These are phyloP conservation scores for Apiotrichum brassicae DNA, from an alignment of 1,284 basidiomycete species.

Conservation along the genomic window DNA sequence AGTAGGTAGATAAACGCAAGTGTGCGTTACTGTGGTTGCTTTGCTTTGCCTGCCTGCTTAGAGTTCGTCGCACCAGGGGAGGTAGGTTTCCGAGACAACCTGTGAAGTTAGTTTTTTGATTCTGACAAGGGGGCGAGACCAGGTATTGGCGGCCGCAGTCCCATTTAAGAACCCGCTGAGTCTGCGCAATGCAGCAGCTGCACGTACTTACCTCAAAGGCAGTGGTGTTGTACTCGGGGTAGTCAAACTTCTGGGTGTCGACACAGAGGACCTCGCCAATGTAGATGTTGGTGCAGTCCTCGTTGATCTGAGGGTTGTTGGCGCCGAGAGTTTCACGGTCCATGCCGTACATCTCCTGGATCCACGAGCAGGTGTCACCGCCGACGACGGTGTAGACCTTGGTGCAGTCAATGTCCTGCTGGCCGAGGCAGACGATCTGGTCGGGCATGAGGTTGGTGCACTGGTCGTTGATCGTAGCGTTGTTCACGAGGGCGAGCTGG, in stretches of 20 bases:
- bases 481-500: constrained; percentile 48
- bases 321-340: constrained; percentile 36
- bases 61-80: constrained; percentile 28
- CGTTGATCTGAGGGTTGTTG: constrained; percentile 48
- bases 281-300: constrained; percentile 46
- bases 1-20: not conserved
- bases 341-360: constrained; percentile 39
- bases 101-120: constrained; percentile 3
- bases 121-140: too few species aligned
- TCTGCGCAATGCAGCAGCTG: too few species aligned
- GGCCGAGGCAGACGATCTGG: constrained; percentile 44
- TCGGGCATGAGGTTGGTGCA: constrained; percentile 46
- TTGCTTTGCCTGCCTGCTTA: too few species aligned
- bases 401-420: constrained; percentile 41
- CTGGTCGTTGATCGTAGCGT: constrained; percentile 38
- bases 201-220: constrained; percentile 29
- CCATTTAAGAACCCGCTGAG: too few species aligned
- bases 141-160: too few species aligned
- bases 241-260: constrained; percentile 36
- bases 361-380: constrained; percentile 44
- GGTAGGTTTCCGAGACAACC: constrained; percentile 39
- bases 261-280: constrained; percentile 48
- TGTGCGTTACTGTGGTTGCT: too few species aligned
- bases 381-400: constrained; percentile 44
- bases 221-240: constrained; percentile 38